Conservation (phyloP, 805 yeast genomes). For the Candida cerambycidarum region DNA sequence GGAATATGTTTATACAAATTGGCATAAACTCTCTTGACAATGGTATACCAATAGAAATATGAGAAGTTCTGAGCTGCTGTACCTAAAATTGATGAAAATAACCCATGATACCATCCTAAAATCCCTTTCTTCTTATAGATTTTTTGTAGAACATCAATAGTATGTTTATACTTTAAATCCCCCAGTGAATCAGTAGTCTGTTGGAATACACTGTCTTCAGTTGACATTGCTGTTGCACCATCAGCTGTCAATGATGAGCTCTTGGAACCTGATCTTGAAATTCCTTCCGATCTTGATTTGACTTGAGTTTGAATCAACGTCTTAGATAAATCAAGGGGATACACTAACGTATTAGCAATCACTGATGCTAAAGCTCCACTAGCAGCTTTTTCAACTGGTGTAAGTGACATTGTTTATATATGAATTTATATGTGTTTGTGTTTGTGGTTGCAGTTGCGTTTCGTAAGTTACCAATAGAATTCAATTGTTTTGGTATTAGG, state of each 20-base stretch:
- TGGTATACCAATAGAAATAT: conserved; percentile 85
- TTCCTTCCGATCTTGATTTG: conserved; percentile 20
- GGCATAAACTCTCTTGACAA: conserved; percentile 59
- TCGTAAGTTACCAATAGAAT: neutral
- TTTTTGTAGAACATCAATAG: conserved; percentile 61
- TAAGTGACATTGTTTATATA: conserved; percentile 43
- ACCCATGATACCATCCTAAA: conserved; percentile 70
- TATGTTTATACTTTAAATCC: conserved; percentile 48
- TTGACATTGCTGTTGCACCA: neutral
- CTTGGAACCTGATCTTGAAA: conserved; percentile 10
- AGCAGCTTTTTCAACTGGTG: conserved; percentile 77
- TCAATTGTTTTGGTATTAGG: neutral
- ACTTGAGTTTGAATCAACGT: conserved; percentile 76
- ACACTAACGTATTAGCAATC: conserved; percentile 73
- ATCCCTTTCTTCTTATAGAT: conserved; percentile 62
- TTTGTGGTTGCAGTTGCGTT: too few relatives aligned
- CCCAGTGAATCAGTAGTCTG: conserved; percentile 13
- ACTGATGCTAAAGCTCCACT: conserved; percentile 83
- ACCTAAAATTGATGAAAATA: conserved; percentile 64
- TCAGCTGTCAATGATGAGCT: neutral
- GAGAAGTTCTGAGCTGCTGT: conserved; percentile 78
- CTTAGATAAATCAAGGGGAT: conserved; percentile 78
- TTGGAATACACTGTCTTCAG: conserved; percentile 19
- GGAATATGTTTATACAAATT: conserved; percentile 34
- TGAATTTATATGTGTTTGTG: neutral